Conservation (phyloP, 2,329 filamentous ascomycete species). For the Intubia oerlemansii region DNA sequence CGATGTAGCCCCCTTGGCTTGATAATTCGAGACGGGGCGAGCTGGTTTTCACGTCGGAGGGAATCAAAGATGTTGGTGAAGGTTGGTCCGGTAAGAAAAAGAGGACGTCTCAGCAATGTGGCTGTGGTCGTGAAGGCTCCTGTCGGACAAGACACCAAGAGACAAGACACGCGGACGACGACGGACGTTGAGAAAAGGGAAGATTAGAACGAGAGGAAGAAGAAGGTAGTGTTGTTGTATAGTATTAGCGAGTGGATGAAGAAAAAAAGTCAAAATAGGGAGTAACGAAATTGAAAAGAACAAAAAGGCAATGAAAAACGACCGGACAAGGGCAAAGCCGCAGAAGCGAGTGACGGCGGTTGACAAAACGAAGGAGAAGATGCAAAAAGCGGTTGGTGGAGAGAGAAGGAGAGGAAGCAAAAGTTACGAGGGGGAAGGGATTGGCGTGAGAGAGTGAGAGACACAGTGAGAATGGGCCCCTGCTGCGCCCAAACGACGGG, state of each 20-base stretch:
- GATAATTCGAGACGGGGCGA: too few relatives aligned
- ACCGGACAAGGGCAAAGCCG: slow-evolving; percentile 17
- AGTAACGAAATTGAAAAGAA: background rate
- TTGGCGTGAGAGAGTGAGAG: background rate
- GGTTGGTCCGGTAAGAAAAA: too few relatives aligned
- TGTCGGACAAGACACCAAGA: too few relatives aligned
- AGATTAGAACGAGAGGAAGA: background rate
- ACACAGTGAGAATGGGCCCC: slow-evolving; percentile 1
- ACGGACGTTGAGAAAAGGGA: background rate
- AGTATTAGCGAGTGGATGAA: slow-evolving; percentile 5
- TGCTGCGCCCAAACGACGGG: too few relatives aligned
- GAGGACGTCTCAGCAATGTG: too few relatives aligned
- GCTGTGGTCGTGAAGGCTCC: too few relatives aligned
- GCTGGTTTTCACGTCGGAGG: too few relatives aligned
- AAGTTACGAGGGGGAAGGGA: background rate
- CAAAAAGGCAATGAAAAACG: slow-evolving; percentile 12
- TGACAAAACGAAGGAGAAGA: slow-evolving; percentile 6
- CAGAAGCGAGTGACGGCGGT: slow-evolving; percentile 35
- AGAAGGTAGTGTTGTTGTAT: too few relatives aligned
- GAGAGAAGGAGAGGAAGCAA: slow-evolving; percentile 9
- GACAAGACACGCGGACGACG: background rate
- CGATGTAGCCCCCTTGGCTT: too few relatives aligned
- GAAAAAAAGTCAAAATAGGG: background rate
- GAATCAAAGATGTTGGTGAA: too few relatives aligned
- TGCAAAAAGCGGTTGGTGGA: too few relatives aligned